Conservation (phyloP, 2,329 filamentous ascomycete species). For the Septoria linicola region DNA sequence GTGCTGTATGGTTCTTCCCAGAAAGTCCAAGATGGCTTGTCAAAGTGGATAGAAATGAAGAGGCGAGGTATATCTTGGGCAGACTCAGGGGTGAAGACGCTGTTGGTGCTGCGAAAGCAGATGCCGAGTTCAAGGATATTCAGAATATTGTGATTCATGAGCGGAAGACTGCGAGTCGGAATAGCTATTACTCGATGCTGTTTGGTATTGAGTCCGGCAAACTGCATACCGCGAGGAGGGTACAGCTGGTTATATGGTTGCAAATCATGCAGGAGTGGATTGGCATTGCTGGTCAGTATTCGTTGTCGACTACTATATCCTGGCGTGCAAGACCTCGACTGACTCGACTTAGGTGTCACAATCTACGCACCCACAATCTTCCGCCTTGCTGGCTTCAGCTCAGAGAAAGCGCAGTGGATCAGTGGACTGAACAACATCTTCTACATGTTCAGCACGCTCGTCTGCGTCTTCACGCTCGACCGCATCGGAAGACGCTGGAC, state of each 20-base stretch:
- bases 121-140: constrained; percentile 69
- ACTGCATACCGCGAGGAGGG: constrained; percentile 38
- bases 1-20: constrained; percentile 64
- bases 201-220: constrained; percentile 36
- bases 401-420: constrained; percentile 44
- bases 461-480: constrained; percentile 41
- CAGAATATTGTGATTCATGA: constrained; percentile 63
- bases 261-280: constrained; percentile 44
- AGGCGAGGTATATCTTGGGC: constrained; percentile 63
- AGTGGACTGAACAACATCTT: constrained; percentile 42
- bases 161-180: constrained; percentile 35
- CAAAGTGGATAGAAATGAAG: constrained; percentile 64
- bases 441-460: constrained; percentile 38
- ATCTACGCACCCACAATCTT: constrained; percentile 41
- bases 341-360: constrained; percentile 35
- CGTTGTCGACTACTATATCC: background rate
- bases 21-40: constrained; percentile 66
- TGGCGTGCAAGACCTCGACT: constrained; percentile 15
- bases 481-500: constrained; percentile 38
- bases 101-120: constrained; percentile 46
- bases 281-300: constrained; percentile 18
- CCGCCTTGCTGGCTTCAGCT: constrained; percentile 36
- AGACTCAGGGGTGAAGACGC: constrained; percentile 58
- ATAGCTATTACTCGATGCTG: constrained; percentile 38
- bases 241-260: constrained; percentile 43